These are phyloP conservation scores for Tylopilus orsonianus DNA, from an alignment of 1,284 basidiomycete genomes.

Conservation along the genomic window DNA sequence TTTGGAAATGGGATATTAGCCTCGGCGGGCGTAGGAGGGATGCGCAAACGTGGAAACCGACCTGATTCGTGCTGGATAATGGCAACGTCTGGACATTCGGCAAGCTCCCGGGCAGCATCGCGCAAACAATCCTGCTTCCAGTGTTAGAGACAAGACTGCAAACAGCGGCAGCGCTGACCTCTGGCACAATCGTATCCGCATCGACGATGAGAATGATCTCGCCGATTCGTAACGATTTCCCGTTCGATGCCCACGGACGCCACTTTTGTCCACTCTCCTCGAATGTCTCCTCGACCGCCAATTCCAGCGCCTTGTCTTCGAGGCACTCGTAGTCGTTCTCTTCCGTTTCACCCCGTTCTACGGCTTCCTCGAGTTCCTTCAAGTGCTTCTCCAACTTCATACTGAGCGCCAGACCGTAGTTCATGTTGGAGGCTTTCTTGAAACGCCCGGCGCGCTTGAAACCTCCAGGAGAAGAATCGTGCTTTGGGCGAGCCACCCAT, in stretches of 20 bases:
- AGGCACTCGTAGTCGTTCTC: conserved; percentile 39
- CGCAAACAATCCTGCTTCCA: conserved; percentile 73
- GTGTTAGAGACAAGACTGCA: conserved; percentile 52
- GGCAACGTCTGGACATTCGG: conserved; percentile 67
- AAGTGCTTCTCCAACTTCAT: conserved; percentile 79
- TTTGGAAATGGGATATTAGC: background rate
- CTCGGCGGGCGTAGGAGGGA: conserved; percentile 21
- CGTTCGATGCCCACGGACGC: conserved; percentile 67
- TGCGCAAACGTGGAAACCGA: conserved; percentile 22
- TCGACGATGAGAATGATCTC: conserved; percentile 73
- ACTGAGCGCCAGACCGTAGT: conserved; percentile 74
- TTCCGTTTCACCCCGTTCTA: conserved; percentile 34
- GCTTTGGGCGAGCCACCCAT: conserved; percentile 79
- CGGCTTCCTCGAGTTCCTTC: conserved; percentile 44
- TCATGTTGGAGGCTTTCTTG: conserved; percentile 92
- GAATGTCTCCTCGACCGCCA: conserved; percentile 69
- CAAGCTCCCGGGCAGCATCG: conserved; percentile 80
- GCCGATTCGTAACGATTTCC: conserved; percentile 56
- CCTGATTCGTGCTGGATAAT: conserved; percentile 84
- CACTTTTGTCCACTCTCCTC: conserved; percentile 53
- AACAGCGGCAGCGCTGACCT: conserved; percentile 19
- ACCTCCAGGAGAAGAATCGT: conserved; percentile 48
- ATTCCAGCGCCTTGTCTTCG: conserved; percentile 61
- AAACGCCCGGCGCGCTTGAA: conserved; percentile 83
- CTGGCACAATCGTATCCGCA: conserved; percentile 81